Evolutionary conservation across 1,284 basidiomycete genomes (phyloP).

Genomic region (Moniliophthora roreri): DNA sequence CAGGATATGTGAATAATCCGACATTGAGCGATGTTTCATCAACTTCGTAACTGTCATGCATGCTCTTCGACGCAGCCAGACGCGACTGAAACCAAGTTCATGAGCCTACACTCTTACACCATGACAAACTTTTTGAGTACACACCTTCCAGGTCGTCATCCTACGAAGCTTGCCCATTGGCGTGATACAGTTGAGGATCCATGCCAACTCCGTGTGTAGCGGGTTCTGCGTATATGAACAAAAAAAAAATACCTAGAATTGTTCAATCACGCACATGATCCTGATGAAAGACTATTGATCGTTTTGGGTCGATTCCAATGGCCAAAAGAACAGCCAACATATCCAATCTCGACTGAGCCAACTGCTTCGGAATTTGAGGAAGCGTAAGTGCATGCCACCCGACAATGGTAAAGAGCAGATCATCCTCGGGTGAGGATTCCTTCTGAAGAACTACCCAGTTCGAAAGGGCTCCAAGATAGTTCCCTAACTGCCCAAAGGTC

Average conservation of each 20-base stretch:
- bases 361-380: constrained; percentile 76
- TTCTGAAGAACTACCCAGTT: constrained; percentile 87
- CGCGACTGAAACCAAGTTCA: constrained; percentile 53
- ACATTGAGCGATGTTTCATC: constrained; percentile 82
- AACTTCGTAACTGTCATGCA: constrained; percentile 72
- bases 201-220: constrained; percentile 87
- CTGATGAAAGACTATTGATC: constrained; percentile 84
- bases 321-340: constrained; percentile 86
- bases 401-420: constrained; percentile 84
- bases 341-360: constrained; percentile 67
- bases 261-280: constrained; percentile 68
- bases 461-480: constrained; percentile 87
- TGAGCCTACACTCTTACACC: too few species aligned
- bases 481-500: constrained; percentile 69
- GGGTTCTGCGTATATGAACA: constrained; percentile 54
- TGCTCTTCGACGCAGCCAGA: constrained; percentile 73
- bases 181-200: constrained; percentile 87
- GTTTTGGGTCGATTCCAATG: constrained; percentile 79
- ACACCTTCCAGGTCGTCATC: constrained; percentile 96
- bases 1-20: constrained; percentile 90
- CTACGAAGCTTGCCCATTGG: constrained; percentile 81
- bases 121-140: too few species aligned
- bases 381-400: constrained; percentile 92
- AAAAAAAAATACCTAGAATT: neutral
- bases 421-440: constrained; percentile 55